Base-by-base conservation (phyloP, 768 basidiomycete genomes). In the Sarcomyxa edulis region DNA sequence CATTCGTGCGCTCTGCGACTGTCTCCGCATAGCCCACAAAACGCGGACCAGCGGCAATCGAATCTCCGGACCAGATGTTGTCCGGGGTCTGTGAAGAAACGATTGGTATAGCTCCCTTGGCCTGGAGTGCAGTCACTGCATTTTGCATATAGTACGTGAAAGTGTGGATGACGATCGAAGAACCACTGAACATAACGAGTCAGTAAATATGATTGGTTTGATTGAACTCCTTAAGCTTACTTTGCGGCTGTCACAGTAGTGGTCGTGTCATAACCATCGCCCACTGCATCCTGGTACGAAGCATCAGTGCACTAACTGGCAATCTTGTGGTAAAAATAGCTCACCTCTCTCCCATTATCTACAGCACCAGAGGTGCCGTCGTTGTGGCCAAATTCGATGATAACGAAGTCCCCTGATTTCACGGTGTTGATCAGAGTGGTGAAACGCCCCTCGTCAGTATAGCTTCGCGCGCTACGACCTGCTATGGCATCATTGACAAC, bases 361-460 rank as follows among this genome's bases (percentile, higher is more conserved):
- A n/a, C n/a, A 8, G 58, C 46, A 5, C 56, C 55, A 14, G 62
- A 52, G n/a, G 51, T 45, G 2, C 64, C 65, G 43, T 72, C 71
- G 44, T 73, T 74, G 46, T 73, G 72, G 2, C 71, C 72, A 34
- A 74, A 71, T 42, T 66, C 62, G 36, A 71, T 66, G 39, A 72
- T 49, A 14, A 67, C 69, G 50, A 61, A 67, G 41, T 69, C 67
- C 9, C 65, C 65, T 22, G 51, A 40, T 40, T 64, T 60, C 6
- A 55, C 65, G 2, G 58, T 60, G 48, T 66, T 62, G 40, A 66
- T 61, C 20, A 71, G 50, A 7, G 59, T 61, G 12, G 58, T 59
- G 49, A 74, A 72, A 6, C 66, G 58, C 24, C 71, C 71, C 45
- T 72, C 66, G 14, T 70, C 68, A 9, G 67, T 69, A 44, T 62